phyloP scores from a whole-genome alignment of 768 basidiomycete species.

The Amyloporia xantha region DNA sequence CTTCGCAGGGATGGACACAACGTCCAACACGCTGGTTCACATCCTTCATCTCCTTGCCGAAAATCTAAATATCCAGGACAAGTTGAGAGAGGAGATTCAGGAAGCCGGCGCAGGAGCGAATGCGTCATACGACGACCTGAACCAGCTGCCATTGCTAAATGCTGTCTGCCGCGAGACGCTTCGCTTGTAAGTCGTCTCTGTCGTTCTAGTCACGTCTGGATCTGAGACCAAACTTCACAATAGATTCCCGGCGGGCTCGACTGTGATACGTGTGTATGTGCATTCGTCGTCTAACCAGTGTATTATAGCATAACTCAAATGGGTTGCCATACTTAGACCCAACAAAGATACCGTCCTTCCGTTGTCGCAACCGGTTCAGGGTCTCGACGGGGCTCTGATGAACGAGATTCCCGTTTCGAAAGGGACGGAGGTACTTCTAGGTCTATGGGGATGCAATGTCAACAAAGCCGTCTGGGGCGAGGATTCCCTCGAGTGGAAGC shows the following conservation, averaged over 20 bases:
- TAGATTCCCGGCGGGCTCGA: conserved; percentile 8
- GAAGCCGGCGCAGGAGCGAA: conserved; percentile 11
- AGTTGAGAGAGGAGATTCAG: conserved; percentile 11
- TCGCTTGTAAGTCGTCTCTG: conserved; percentile 16
- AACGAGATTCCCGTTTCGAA: conserved; percentile 14
- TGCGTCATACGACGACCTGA: conserved; percentile 28
- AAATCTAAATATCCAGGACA: conserved; percentile 8
- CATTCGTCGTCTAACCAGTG: neutral
- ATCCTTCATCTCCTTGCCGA: conserved; percentile 15
- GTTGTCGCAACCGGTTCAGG: conserved; percentile 11
- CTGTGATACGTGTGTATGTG: conserved; percentile 12
- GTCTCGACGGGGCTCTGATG: conserved; percentile 12
- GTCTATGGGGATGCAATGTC: conserved; percentile 18
- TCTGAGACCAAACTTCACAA: neutral
- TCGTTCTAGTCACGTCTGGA: neutral
- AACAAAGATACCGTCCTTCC: conserved; percentile 13
- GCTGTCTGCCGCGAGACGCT: conserved; percentile 29
- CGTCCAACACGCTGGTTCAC: conserved; percentile 15
- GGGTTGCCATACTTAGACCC: conserved; percentile 4
- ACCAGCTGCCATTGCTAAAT: conserved; percentile 32
- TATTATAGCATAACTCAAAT: no score
- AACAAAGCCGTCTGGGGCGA: conserved; percentile 21
- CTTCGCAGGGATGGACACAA: conserved; percentile 17
- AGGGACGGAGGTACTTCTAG: conserved; percentile 13
- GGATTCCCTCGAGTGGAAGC: conserved; percentile 20